Evolutionary conservation across 805 yeast species (phyloP), one percentile per base, ranked within the genome.

Genomic region (Teunomyces stri): DNA sequence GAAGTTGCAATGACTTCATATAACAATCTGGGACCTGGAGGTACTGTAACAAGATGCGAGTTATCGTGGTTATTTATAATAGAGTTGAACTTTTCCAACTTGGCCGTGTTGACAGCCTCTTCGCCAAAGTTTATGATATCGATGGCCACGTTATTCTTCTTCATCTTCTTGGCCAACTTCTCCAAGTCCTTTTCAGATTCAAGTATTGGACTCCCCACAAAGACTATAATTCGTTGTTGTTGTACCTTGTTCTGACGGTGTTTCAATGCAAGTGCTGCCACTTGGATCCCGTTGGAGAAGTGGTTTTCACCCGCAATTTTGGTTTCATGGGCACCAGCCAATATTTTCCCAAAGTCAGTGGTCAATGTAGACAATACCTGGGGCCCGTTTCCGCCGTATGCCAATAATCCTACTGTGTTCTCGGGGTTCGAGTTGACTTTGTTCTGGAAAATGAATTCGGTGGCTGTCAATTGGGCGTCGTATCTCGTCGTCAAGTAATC

Each of bases 211-310:
- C 89, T 80, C 13, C 96, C 97, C 37, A 90, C 89, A 68, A 94
- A 94, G 33, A 82, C 88, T 49, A 94, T 79, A 50, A 94, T 87
- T 55, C 99, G 80, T 70, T 90, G 97, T 55, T 81, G 86, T 65
- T 90, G 98, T 5, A 85, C 85, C 68, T 87, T 90, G 70, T 94
- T 92, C 66, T 90, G 97, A 61, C 99, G 89, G 70, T 92, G 97
- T 64, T 91, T 94, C 62, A 92, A 81, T 15, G 97, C 97, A 60
- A 94, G 66, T 12, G 77, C 76, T 11, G 98, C 98, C 52, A 94
- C 96, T 70, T 91, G 96, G 56, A 94, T 82, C 9, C 96, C 95
- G 33, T 90, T 85, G 25, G 85, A 73, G 48, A 94, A 76, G 60
- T 89, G 87, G 34, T 74, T 66, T 29, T 63, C 62, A 1, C 96